Evolutionary conservation across 179 eudicot species (phyloP), one percentile per base, ranked within the genome.

Genomic region (Actinidia chinensis): DNA sequence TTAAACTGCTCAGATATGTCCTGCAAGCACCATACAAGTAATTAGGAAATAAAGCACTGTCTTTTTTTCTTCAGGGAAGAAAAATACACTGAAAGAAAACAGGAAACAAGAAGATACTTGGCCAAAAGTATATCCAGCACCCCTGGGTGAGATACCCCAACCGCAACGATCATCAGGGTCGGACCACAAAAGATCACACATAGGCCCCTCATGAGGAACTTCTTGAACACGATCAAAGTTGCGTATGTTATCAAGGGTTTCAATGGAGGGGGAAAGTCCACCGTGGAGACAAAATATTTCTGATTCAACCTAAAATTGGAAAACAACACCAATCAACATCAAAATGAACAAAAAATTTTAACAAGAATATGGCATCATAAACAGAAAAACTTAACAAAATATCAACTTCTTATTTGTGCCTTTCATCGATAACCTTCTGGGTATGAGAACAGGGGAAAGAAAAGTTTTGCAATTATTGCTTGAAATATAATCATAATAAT

Each of bases 101-200:
- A 13, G 15, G 36, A 72, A 50, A 59, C 1, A 44, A 40, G 4
- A 70, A 76, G 9, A 1, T 74, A 93, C 98, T 74, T 93, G 98
- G 79, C 98, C 98, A 85, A 95, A 95, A 79, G 98, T 95, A 82
- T 93, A 95, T 78, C 98, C 98, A 85, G 98, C 98, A 83, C 98
- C 98, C 80, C 98, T 90, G 2, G 98, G 98, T 56, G 98, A 95
- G 80, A 95, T 95, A 4, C 98, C 98, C 98, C 98, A 95, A 80
- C 98, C 98, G 79, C 97, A 93, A 20, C 98, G 93, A 76, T 95
- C 98, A 79, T 95, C 98, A 23, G 98, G 98, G 84, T 95, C 98
- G 69, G 98, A 95, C 98, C 98, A 95, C 81, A 95, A 86, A 95
- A 95, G 93, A 86, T 95, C 98, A 82, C 98, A 95, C 98, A 95